Base-by-base conservation (phyloP, 148 eudicot species). In the Euryodendron excelsum region DNA sequence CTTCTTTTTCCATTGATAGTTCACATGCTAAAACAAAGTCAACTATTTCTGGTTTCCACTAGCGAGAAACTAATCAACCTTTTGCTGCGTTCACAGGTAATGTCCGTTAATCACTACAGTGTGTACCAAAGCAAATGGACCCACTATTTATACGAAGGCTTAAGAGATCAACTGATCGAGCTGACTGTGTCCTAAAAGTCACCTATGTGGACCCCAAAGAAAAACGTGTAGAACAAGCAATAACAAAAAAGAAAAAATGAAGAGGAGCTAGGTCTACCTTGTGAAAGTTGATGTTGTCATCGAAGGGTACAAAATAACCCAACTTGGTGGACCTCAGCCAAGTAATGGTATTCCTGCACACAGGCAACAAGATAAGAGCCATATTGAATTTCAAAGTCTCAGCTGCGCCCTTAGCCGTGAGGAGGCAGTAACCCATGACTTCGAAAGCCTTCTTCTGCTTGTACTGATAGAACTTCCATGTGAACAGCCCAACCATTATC, bases 281-380 rank as follows among this genome's bases (percentile, higher is more conserved):
- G 73, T 96, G 99, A 76, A 96, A 96, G 88, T 96, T 96, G 85
- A 96, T 92, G 75, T 92, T 96, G 88, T 96, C 99, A 70, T 96
- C 94, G 69, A 96, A 92, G 17, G 99, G 98, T 74, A 96, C 85
- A 79, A 83, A 75, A 71, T 79, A 85, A 61, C 91, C 89, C 82
- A 96, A 56, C 83, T 84, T 90, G 56, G 97, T 92, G 31, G 98
- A 88, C 88, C 99, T 83, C 62, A 96, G 85, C 98, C 98, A 96
- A 77, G 99, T 96, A 69, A 96, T 87, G 50, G 88, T 92, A 86
- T 96, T 96, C 88, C 99, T 88, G 76, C 95, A 93, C 10, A 96
- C 99, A 34, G 99, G 99, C 85, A 96, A 83, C 74, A 96, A 84
- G 37, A 96, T 84, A 52, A 96, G 79, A 39, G 99, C 99, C 98